Conservation (phyloP, 306 rosid genomes). For the Sicyos edulis region DNA sequence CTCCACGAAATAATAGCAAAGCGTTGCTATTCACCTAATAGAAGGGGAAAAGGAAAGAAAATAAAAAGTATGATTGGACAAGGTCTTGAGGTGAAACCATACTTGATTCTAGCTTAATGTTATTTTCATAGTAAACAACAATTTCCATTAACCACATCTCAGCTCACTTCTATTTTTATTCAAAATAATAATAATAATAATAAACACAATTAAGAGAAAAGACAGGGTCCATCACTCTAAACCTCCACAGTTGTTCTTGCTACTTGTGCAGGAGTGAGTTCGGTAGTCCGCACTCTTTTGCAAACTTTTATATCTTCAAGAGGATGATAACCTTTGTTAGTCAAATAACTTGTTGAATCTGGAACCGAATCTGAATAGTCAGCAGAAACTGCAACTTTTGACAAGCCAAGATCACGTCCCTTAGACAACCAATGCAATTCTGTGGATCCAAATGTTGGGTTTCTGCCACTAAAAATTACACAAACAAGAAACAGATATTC, state of each 20-base stretch:
- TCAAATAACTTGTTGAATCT: conserved; percentile 58
- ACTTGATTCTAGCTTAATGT: background rate
- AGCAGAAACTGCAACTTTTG: conserved; percentile 84
- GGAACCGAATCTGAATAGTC: conserved; percentile 85
- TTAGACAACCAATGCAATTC: conserved; percentile 50
- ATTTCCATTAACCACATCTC: background rate
- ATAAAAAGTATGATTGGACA: background rate
- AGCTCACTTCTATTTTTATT: background rate
- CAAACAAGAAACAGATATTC: background rate
- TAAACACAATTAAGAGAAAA: background rate
- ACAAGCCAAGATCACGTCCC: conserved; percentile 56
- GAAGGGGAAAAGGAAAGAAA: conserved; percentile 17
- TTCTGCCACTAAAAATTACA: conserved; percentile 46
- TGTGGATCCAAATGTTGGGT: conserved; percentile 42
- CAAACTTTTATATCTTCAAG: conserved; percentile 74
- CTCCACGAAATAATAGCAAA: conserved; percentile 77
- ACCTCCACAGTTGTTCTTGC: conserved; percentile 87
- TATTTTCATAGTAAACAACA: background rate
- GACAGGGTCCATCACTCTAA: background rate
- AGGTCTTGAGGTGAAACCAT: conserved; percentile 16
- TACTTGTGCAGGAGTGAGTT: conserved; percentile 70
- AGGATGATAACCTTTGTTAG: conserved; percentile 67
- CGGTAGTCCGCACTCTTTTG: conserved; percentile 43
- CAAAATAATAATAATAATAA: too few relatives aligned
- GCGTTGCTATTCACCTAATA: conserved; percentile 68